A percentile compares a stretch with the other conserved stretches of the same genome.
These are phyloP conservation scores for Lactarius hatsudake DNA, from an alignment of 768 basidiomycete genomes.

Conservation along the genomic window DNA sequence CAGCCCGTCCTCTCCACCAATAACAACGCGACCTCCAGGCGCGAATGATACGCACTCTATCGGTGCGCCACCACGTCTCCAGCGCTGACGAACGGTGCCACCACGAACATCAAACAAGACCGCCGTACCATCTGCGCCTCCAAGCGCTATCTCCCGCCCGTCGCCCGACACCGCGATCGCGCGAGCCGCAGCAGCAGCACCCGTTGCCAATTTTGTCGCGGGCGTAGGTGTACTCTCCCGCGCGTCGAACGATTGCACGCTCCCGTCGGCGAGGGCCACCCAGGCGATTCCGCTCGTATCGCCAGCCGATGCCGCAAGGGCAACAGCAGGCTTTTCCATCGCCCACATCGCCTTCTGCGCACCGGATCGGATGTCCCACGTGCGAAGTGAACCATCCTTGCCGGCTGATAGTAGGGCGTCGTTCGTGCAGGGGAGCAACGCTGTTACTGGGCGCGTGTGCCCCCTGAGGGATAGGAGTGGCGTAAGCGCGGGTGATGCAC, in stretches of 20 bases:
- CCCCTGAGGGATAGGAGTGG: slow-evolving; percentile 19
- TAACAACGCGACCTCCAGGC: slow-evolving; percentile 12
- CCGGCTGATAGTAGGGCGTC: slow-evolving; percentile 22
- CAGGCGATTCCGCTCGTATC: not conserved
- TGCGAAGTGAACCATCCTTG: slow-evolving; percentile 24
- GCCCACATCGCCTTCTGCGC: slow-evolving; percentile 17
- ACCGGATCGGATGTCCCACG: slow-evolving; percentile 23
- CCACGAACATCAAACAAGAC: slow-evolving; percentile 21
- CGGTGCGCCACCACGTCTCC: slow-evolving; percentile 21
- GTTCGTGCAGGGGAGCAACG: slow-evolving; percentile 14
- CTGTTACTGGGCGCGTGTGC: slow-evolving; percentile 20
- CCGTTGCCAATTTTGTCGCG: slow-evolving; percentile 9
- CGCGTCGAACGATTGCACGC: slow-evolving; percentile 15
- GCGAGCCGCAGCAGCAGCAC: slow-evolving; percentile 6
- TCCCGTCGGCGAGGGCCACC: slow-evolving; percentile 23
- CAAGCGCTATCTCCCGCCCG: slow-evolving; percentile 19
- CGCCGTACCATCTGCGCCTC: slow-evolving; percentile 16
- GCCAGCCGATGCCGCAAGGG: not conserved
- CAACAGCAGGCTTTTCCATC: slow-evolving; percentile 12
- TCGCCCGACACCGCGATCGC: slow-evolving; percentile 16
- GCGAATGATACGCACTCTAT: slow-evolving; percentile 17
- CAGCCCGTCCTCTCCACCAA: slow-evolving; percentile 28
- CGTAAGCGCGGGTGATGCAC: slow-evolving; percentile 5
- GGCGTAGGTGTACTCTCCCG: slow-evolving; percentile 7
- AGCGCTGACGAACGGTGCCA: slow-evolving; percentile 10